Percentiles rank a stretch among this genome's conserved stretches.
These are phyloP conservation scores for Xylaria sp. DNA, from an alignment of 2,329 filamentous ascomycete species.

Conservation along the genomic window DNA sequence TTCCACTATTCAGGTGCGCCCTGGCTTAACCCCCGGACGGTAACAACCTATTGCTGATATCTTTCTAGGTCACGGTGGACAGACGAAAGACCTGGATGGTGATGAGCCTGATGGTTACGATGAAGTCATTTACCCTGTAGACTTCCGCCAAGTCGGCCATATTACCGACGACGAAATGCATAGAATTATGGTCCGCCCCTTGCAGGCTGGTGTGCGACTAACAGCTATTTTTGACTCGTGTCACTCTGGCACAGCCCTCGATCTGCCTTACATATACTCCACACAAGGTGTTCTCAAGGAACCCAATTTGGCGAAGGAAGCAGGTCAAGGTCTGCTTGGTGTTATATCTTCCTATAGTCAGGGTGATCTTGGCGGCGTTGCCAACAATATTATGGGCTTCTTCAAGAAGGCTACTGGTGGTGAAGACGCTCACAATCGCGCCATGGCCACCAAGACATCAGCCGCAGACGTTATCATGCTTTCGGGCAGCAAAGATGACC, in stretches of 20 bases:
- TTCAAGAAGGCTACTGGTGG: conserved; percentile 88
- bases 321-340: conserved; percentile 75
- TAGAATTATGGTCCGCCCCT: conserved; percentile 77
- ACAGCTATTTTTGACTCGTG: conserved; percentile 86
- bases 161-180: conserved; percentile 86
- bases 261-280: conserved; percentile 83
- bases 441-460: conserved; percentile 89
- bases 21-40: conserved; percentile 15
- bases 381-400: conserved; percentile 81
- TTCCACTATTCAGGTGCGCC: conserved; percentile 90
- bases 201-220: conserved; percentile 84
- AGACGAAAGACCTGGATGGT: conserved; percentile 77
- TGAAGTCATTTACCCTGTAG: conserved; percentile 82
- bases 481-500: conserved; percentile 94
- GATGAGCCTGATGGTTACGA: conserved; percentile 83
- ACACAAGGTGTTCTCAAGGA: conserved; percentile 84
- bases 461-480: conserved; percentile 98
- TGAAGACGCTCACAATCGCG: conserved; percentile 79
- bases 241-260: conserved; percentile 81
- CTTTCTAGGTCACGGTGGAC: conserved; percentile 75
- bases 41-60: conserved; percentile 34
- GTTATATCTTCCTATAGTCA: conserved; percentile 82
- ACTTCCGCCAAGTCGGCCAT: conserved; percentile 75
- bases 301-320: conserved; percentile 83
- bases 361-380: conserved; percentile 85